phyloP scores from a whole-genome alignment of 2,329 filamentous ascomycete species.

The Fusarium luffae region DNA sequence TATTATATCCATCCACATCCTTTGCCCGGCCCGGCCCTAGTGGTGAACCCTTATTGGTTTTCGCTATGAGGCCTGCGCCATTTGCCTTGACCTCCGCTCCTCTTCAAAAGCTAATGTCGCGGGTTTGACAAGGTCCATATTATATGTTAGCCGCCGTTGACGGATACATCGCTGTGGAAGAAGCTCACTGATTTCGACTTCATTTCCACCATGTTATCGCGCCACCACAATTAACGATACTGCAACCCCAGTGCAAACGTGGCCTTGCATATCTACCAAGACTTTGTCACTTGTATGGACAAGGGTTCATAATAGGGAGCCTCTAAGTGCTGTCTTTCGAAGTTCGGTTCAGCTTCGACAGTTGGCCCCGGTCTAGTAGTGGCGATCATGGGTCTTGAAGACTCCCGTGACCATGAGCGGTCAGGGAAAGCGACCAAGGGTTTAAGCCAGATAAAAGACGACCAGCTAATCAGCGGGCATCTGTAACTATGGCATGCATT shows the following conservation, averaged over 20 bases:
- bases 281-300: conserved; percentile 20
- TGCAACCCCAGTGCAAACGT: conserved; percentile 14
- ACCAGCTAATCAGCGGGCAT: conserved; percentile 43
- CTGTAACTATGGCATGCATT: conserved; percentile 50
- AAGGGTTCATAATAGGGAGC: conserved; percentile 23
- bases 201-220: conserved; percentile 22
- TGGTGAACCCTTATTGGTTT: conserved; percentile 29
- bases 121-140: conserved; percentile 20
- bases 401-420: conserved; percentile 45
- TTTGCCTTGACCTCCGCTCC: conserved; percentile 27
- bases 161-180: background rate
- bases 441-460: conserved; percentile 24
- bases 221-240: conserved; percentile 5
- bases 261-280: conserved; percentile 19
- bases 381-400: conserved; percentile 44
- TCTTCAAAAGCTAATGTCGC: conserved; percentile 18
- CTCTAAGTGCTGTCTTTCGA: conserved; percentile 28
- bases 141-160: conserved; percentile 39
- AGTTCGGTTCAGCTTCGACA: conserved; percentile 24
- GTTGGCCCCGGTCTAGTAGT: conserved; percentile 40
- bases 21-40: conserved; percentile 47
- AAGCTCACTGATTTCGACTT: background rate
- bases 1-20: conserved; percentile 32
- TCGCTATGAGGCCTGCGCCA: conserved; percentile 6
- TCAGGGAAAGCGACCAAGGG: conserved; percentile 38